Conservation (phyloP, 257 asterid species). For the Solanum tarijense region DNA sequence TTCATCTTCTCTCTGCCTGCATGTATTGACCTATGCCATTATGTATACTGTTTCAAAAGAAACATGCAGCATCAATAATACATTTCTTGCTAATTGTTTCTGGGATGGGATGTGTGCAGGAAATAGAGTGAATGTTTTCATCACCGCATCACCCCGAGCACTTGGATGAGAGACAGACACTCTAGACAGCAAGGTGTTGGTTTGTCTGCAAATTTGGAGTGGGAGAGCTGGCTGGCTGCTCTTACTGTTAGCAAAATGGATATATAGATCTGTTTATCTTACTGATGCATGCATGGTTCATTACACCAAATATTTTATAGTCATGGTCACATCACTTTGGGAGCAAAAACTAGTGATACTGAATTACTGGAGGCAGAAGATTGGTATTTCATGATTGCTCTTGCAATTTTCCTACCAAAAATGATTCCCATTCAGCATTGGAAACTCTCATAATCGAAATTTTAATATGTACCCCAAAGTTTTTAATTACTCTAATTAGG, state of each 20-base stretch:
- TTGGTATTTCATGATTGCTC: neutral
- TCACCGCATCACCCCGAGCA: neutral
- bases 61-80: neutral
- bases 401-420: too few relatives aligned
- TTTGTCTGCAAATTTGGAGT: neutral
- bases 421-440: too few relatives aligned
- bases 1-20: neutral
- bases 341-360: neutral
- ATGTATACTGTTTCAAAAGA: neutral
- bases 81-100: neutral
- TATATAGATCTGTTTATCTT: neutral
- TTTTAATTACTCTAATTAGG: neutral
- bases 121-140: neutral
- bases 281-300: neutral
- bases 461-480: too few relatives aligned
- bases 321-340: neutral
- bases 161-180: neutral
- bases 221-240: neutral
- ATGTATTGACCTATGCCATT: neutral
- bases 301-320: neutral
- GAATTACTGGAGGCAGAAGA: neutral
- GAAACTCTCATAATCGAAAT: neutral
- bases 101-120: neutral
- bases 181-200: neutral
- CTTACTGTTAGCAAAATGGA: neutral